Evolutionary conservation across 345 rosid genomes (phyloP), one percentile per base, ranked within the genome.

Genomic region (Corymbia maculata): DNA sequence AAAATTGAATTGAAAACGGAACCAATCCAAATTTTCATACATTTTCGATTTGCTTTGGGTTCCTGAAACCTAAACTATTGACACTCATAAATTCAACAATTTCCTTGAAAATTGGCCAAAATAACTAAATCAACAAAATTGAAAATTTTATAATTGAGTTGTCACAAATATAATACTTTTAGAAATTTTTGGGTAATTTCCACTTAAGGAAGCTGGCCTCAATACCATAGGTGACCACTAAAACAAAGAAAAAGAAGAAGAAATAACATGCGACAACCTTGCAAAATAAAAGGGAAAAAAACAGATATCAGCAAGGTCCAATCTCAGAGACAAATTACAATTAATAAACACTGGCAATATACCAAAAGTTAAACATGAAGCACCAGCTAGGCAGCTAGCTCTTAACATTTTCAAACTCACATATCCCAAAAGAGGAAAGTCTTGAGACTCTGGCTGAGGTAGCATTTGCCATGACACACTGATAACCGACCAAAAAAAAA

Each of bases 61-160:
- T 36, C 4, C 42, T 36, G 42, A 36, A 36, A 36, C 42, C 42
- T 4, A 36, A 36, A 36, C 4, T 36, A 4, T 36, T 36, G 42
- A 36, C 42, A 36, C 42, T 36, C 42, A 4, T 36, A 52, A 52
- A 17, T 52, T 7, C 2, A 0, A 52, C 9, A 52, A 52, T 52
- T 52, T 8, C 17, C 0, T 0, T 0, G 24, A 53, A 21, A 53
- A 53, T 17, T 53, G 1, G 9, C 1, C 17, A 53, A 53, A 53
- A 52, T 2, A 8, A 52, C 0, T 52, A 19, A 52, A 16, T 52
- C 15, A 21, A 8, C 4, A 52, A 15, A 52, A 52, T 52, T 52
- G 8, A 52, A 52, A 52, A 16, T 7, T 52, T 52, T 52, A 16
- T 52, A 3, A 52, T 0, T 16, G 8, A 52, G 17, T 16, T 52